Conservation (phyloP, 495 filamentous ascomycete species). For the Tuber borchii region DNA sequence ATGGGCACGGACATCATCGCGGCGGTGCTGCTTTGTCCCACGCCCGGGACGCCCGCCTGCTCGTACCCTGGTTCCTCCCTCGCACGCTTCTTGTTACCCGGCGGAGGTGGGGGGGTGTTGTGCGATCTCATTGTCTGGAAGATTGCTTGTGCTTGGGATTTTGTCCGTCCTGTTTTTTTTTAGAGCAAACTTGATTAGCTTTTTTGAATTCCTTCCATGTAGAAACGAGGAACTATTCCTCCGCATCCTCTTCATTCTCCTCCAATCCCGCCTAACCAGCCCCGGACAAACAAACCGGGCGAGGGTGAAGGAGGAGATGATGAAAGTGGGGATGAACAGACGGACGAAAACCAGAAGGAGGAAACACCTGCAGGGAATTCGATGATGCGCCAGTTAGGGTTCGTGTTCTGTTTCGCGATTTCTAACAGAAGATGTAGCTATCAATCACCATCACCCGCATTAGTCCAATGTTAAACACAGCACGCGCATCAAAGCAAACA, state of each 20-base stretch:
- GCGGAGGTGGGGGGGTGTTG: conserved; percentile 16
- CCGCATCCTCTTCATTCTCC: background rate
- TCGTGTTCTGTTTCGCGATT: conserved; percentile 32
- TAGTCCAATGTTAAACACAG: conserved; percentile 6
- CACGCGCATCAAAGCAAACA: conserved; percentile 6
- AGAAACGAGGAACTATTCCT: background rate
- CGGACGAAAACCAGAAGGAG: conserved; percentile 12
- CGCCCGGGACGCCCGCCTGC: background rate
- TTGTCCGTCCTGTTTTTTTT: conserved; percentile 27
- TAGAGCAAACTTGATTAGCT: conserved; percentile 18
- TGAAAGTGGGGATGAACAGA: conserved; percentile 3
- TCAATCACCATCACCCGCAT: conserved; percentile 21
- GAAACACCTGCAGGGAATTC: conserved; percentile 34
- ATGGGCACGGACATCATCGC: conserved; percentile 7
- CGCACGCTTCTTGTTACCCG: conserved; percentile 27
- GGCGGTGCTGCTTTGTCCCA: background rate
- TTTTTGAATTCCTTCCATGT: background rate
- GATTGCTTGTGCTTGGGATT: conserved; percentile 25
- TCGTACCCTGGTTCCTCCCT: conserved; percentile 20
- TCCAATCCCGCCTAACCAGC: background rate
- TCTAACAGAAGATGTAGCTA: conserved; percentile 36
- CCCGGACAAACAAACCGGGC: conserved; percentile 2
- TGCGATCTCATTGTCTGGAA: conserved; percentile 31
- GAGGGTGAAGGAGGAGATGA: background rate
- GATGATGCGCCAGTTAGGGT: conserved; percentile 39